A percentile compares a stretch with the other conserved stretches of the same genome.
Conservation (phyloP, 306 rosid genomes). For the Hippophae tibetana region DNA sequence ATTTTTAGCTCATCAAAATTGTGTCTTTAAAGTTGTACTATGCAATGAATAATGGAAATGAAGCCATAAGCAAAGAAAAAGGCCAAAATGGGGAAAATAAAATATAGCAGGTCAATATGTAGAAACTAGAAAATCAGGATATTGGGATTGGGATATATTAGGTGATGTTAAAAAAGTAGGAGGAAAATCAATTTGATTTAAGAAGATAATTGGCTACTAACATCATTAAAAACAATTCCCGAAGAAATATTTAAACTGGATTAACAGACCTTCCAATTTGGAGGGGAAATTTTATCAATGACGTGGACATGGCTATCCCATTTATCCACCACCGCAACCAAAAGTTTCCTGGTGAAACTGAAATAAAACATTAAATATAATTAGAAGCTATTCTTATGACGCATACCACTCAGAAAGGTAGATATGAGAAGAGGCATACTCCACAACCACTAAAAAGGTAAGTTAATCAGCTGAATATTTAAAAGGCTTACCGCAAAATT, state of each 20-base stretch:
- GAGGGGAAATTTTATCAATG: slow-evolving; percentile 66
- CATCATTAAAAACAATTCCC: neutral
- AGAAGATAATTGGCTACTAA: slow-evolving; percentile 8
- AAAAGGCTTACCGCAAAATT: slow-evolving; percentile 55
- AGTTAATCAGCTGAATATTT: neutral
- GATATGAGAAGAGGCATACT: neutral
- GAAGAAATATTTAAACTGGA: slow-evolving; percentile 8
- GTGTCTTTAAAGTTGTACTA: too few relatives aligned
- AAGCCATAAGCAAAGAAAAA: too few relatives aligned
- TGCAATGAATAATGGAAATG: too few relatives aligned
- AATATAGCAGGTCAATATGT: too few relatives aligned
- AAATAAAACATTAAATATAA: slow-evolving; percentile 14
- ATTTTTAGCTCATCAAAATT: too few relatives aligned
- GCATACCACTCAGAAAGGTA: neutral
- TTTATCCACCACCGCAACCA: slow-evolving; percentile 70
- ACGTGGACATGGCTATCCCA: slow-evolving; percentile 66
- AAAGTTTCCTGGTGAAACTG: slow-evolving; percentile 75
- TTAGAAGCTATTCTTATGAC: neutral
- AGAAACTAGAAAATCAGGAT: too few relatives aligned
- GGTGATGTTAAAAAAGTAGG: too few relatives aligned
- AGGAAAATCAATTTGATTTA: too few relatives aligned
- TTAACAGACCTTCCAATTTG: slow-evolving; percentile 70
- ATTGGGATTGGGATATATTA: too few relatives aligned
- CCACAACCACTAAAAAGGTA: slow-evolving; percentile 1
- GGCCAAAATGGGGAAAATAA: too few relatives aligned